Percentiles rank a stretch among this genome's conserved stretches.
phyloP scores from a whole-genome alignment of 257 asterid genomes.

The Jacaranda mimosifolia region DNA sequence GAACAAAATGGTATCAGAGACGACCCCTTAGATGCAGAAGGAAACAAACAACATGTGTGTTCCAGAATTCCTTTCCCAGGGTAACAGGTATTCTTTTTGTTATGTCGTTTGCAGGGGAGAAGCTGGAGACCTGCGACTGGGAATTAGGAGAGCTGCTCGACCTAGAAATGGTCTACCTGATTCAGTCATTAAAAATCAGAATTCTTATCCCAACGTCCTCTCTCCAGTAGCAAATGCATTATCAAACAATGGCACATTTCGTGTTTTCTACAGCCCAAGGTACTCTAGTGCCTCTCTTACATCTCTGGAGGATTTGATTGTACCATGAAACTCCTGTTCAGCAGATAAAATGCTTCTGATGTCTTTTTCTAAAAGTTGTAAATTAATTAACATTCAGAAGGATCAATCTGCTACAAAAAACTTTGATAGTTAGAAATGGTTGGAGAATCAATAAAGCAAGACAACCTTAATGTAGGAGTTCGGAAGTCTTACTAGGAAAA shows the following conservation, averaged over 20 bases:
- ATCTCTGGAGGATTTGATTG: slow-evolving; percentile 2
- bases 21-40: no score
- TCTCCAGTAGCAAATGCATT: slow-evolving; percentile 63
- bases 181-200: slow-evolving; percentile 62
- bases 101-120: slow-evolving; percentile 56
- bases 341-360: no score
- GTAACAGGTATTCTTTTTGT: not conserved
- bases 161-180: slow-evolving; percentile 74
- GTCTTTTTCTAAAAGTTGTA: no score
- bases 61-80: not conserved
- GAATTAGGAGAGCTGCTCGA: slow-evolving; percentile 80
- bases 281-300: slow-evolving; percentile 35
- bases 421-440: no score
- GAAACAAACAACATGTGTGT: not conserved
- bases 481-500: no score
- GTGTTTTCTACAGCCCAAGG: slow-evolving; percentile 72
- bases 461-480: no score
- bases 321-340: no score
- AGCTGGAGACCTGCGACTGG: slow-evolving; percentile 70
- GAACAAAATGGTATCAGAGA: no score
- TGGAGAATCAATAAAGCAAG: no score
- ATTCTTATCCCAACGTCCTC: slow-evolving; percentile 59
- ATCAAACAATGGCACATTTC: slow-evolving; percentile 53
- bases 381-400: no score
- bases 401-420: no score